Base-by-base conservation (phyloP, 305 asterid genomes). In the Fraxinus floribunda region DNA sequence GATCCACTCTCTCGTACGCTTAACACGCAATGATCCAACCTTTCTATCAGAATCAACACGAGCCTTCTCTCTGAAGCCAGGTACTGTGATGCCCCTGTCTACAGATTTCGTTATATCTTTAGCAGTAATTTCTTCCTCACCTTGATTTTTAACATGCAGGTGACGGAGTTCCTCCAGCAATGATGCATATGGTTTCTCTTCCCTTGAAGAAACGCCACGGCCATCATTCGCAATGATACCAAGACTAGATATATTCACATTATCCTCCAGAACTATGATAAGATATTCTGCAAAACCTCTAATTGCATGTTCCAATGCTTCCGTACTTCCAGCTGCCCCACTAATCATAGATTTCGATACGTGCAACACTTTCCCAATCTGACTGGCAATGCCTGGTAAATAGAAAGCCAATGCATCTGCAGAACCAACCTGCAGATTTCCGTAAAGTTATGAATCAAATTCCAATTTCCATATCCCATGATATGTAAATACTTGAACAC, bases 341-440 rank as follows among this genome's bases (percentile, higher is more conserved):
- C 98, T 96, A 83, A 90, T 89, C 97, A 94, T 91, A 15, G 91
- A 79, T 88, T 90, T 93, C 75, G 99, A 92, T 79, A 89, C 80
- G 75, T 90, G 93, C 86, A 96, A 90, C 75, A 96, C 92, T 92
- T 93, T 96, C 75, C 98, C 98, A 75, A 92, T 89, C 86, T 93
- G 97, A 88, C 98, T 92, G 85, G 93, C 94, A 24, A 94, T 93
- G 38, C 99, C 99, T 41, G 99, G 99, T 85, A 96, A 89, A 87
- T 90, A 96, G 90, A 94, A 96, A 80, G 98, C 98, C 88, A 96
- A 83, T 29, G 98, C 95, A 90, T 96, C 98, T 83, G 95, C 94
- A 84, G 92, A 86, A 70, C 98, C 98, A 87, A 93, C 97, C 98
- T 95, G 97, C 88, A 90, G 81, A 83, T 84, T 85, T 86, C 86